Evolutionary conservation across 2,329 filamentous ascomycete species (phyloP), one percentile per base, ranked within the genome.

Genomic region (Paraphoma sp.): DNA sequence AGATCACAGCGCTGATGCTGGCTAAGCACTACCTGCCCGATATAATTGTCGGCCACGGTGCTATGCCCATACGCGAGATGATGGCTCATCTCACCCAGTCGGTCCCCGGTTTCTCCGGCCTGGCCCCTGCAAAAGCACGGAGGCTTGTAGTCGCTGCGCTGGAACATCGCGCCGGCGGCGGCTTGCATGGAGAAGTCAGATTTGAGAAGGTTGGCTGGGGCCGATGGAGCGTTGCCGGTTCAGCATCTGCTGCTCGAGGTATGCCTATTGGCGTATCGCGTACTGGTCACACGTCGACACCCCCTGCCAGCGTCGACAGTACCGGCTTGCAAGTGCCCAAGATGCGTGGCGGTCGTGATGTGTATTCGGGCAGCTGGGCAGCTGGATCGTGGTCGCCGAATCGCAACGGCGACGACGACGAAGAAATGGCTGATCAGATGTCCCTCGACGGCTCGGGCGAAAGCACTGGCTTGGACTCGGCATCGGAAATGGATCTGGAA

Each of bases 171-270:
- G 81, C 82, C n/a, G 82, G 80, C 45, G 84, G 82, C 53, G 83
- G 82, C 46, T 74, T 85, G 59, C 83, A 88, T 60, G 88, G 89
- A 64, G 88, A 92, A 66, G 89, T 95, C 69, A 84, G 89, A 72
- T 98, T 96, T 73, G 91, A 96, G 77, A 98, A 98, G 83, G 92
- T 97, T 56, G 94, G 94, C 72, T 98, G 94, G 94, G 95, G 95
- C 57, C 88, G 93, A 64, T 99, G 94, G 94, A 91, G 96, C 77
- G 95, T 74, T 16, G 70, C 68, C n/a, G 68, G 65, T 45, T 68
- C 72, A 10, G 54, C 56, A 30, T 57, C 93, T 59, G 88, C 88
- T 73, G 84, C 87, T 40, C 68, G 61, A 30, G 68, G 71, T 17
- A 51, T 75, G 59, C 73, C 67, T 71, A 81, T 75, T 72, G 76